Conservation (phyloP, 2,329 filamentous ascomycete genomes). For the Endocalyx cinctus region DNA sequence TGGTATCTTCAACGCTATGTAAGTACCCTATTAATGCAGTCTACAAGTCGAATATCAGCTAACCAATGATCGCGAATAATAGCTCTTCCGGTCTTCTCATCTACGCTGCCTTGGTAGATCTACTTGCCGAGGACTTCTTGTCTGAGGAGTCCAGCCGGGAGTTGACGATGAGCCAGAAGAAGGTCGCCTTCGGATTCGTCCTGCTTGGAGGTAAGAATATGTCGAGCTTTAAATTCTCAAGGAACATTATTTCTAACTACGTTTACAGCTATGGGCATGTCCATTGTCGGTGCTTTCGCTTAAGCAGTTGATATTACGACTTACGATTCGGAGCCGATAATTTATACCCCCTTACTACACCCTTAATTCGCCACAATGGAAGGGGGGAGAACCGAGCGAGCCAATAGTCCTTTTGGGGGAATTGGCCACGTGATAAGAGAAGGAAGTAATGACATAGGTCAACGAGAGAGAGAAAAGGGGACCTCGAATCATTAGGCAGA, state of each 20-base stretch:
- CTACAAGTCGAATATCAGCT: no score
- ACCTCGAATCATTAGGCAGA: no score
- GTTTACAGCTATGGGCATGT: slow-evolving; percentile 38
- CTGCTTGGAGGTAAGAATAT: slow-evolving; percentile 43
- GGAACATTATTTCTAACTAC: slow-evolving; percentile 5
- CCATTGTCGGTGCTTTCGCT: slow-evolving; percentile 42
- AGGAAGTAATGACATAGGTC: no score
- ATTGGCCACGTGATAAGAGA: no score
- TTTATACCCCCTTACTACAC: no score
- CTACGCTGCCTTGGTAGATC: slow-evolving; percentile 59
- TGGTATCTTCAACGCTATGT: slow-evolving; percentile 62
- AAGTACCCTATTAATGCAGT: slow-evolving; percentile 27
- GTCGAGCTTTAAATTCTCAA: not conserved
- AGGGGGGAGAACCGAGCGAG: no score
- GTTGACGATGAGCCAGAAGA: slow-evolving; percentile 50
- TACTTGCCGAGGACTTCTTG: slow-evolving; percentile 62
- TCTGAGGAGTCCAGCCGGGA: slow-evolving; percentile 49
- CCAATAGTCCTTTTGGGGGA: no score
- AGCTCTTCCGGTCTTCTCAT: slow-evolving; percentile 57
- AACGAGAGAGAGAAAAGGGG: no score
- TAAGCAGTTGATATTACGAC: no score
- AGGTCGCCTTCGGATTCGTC: slow-evolving; percentile 46
- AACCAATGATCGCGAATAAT: not conserved
- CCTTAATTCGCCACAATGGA: no score
- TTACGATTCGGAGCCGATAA: no score